Evolutionary conservation across 1,139 yeast genomes (phyloP).

Genomic region (Geotrichum citri-aurantii): DNA sequence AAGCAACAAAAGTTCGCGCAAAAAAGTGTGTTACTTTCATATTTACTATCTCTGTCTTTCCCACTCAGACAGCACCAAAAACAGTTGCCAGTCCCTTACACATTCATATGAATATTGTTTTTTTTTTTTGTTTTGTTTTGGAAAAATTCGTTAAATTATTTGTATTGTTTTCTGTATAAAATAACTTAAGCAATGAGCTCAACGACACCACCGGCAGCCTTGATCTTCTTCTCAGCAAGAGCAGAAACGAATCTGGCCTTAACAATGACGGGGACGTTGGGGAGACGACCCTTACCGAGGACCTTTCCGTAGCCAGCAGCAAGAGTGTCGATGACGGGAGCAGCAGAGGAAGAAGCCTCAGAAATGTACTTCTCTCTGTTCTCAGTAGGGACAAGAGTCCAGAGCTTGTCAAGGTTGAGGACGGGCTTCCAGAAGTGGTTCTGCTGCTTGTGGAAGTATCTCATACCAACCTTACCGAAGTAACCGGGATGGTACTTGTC

Average conservation of each 20-base stretch:
- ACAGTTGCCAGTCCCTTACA: too few species aligned
- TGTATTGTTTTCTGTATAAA: slow-evolving; percentile 10
- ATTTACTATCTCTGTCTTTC: background rate
- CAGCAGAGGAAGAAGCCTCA: slow-evolving; percentile 80
- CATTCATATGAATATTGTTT: too few species aligned
- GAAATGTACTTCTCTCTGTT: slow-evolving; percentile 93
- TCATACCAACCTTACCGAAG: slow-evolving; percentile 99
- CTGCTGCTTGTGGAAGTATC: slow-evolving; percentile 98
- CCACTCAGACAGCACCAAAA: too few species aligned
- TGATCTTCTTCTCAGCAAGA: slow-evolving; percentile 99
- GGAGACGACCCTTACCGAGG: slow-evolving; percentile 98
- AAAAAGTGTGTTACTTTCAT: too few species aligned
- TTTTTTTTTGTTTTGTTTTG: too few species aligned
- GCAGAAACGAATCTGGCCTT: slow-evolving; percentile 99
- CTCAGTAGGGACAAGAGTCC: slow-evolving; percentile 94
- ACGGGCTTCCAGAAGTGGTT: slow-evolving; percentile 98
- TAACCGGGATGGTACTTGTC: slow-evolving; percentile 99
- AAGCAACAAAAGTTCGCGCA: too few species aligned
- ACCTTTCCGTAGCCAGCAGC: slow-evolving; percentile 99
- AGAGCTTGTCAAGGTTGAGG: slow-evolving; percentile 96
- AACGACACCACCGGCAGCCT: slow-evolving; percentile 99
- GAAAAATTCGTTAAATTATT: slow-evolving; percentile 2
- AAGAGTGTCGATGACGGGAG: slow-evolving; percentile 98
- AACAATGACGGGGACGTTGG: slow-evolving; percentile 97
- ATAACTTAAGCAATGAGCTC: slow-evolving; percentile 88